phyloP scores from a whole-genome alignment of 2,329 filamentous ascomycete species.

The Neofusicoccum sp. region DNA sequence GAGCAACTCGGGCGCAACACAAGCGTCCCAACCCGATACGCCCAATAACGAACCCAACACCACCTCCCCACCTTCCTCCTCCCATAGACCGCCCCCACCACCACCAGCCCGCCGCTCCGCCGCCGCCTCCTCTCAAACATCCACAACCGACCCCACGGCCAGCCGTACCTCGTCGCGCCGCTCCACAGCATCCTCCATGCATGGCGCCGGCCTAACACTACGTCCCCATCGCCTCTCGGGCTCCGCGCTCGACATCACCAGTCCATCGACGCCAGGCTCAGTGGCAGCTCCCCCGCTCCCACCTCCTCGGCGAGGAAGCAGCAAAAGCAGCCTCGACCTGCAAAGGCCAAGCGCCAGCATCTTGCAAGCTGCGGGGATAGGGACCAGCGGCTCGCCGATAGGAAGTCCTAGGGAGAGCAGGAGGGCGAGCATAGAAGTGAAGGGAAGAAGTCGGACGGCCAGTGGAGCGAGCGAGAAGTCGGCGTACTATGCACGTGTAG shows the following conservation, averaged over 20 bases:
- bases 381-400: background rate
- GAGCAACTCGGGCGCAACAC: constrained; percentile 39
- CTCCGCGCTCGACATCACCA: constrained; percentile 13
- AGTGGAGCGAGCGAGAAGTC: constrained; percentile 13
- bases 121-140: background rate
- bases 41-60: background rate
- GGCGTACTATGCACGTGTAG: background rate
- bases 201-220: background rate
- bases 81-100: constrained; percentile 13
- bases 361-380: background rate
- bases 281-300: constrained; percentile 11
- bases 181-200: constrained; percentile 19
- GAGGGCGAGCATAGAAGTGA: background rate
- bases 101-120: constrained; percentile 18
- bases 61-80: background rate
- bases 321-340: constrained; percentile 20
- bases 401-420: background rate
- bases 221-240: constrained; percentile 14
- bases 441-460: constrained; percentile 7
- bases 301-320: constrained; percentile 15
- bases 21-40: constrained; percentile 35
- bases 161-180: constrained; percentile 19
- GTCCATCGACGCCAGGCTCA: background rate
- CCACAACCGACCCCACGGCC: background rate
- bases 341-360: constrained; percentile 10